phyloP scores from a whole-genome alignment of 2,329 filamentous ascomycete species.

The Fusarium sp. region DNA sequence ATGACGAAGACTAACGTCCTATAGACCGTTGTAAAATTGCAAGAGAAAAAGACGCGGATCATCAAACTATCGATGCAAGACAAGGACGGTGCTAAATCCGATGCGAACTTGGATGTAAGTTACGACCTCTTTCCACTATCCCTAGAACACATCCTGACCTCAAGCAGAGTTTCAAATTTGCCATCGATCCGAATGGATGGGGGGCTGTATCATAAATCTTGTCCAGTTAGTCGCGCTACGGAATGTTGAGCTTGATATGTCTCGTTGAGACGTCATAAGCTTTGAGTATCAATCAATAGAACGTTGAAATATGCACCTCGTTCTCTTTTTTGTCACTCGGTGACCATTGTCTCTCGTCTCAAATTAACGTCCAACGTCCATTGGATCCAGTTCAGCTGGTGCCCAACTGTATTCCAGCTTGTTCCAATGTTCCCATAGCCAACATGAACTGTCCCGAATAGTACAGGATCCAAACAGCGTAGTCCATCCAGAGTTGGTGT shows the following conservation, averaged over 20 bases:
- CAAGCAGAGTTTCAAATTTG: neutral
- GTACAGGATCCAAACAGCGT: neutral
- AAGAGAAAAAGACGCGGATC: neutral
- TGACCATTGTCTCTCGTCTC: fast-evolving
- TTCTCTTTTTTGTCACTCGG: fast-evolving
- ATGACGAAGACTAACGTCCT: fast-evolving
- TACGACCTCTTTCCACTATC: fast-evolving
- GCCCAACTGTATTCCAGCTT: neutral
- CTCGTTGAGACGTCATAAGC: too few species aligned
- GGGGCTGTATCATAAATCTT: neutral
- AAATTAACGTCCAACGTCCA: neutral
- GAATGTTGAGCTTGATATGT: neutral
- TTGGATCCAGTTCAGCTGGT: neutral
- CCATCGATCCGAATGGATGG: constrained; percentile 4
- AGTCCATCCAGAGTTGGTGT: neutral
- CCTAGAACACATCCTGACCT: fast-evolving
- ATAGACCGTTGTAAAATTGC: neutral
- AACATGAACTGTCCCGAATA: neutral
- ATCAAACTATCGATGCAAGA: constrained; percentile 19
- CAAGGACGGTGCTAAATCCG: neutral
- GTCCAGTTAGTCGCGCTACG: neutral
- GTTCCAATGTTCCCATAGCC: neutral
- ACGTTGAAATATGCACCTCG: neutral
- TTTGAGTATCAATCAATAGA: too few species aligned
- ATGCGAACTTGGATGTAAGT: constrained; percentile 4